Evolutionary conservation across 2,329 filamentous ascomycete species (phyloP), one percentile per base, ranked within the genome.

Genomic region (Phaeomoniella chlamydospora): DNA sequence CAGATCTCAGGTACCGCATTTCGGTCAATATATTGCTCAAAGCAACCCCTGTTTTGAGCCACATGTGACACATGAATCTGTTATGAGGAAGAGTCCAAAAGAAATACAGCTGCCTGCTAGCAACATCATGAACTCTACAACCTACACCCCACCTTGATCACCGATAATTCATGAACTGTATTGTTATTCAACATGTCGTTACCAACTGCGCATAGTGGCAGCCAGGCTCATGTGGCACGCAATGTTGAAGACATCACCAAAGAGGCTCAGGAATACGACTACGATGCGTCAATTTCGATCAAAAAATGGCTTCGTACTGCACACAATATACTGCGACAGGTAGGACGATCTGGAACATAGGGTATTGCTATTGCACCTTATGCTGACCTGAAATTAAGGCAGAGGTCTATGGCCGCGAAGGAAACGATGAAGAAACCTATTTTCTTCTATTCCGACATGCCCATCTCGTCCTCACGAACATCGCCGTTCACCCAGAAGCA

Each of bases 371-470:
- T n/a, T n/a, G n/a, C n/a, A n/a, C n/a, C n/a, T n/a, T n/a, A n/a
- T n/a, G n/a, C n/a, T n/a, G n/a, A n/a, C n/a, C n/a, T n/a, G n/a
- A n/a, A n/a, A n/a, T 15, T 10, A 50, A 94, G 83, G 87, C 85
- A 14, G 69, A 74, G 35, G 84, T 88, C 47, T 94, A 94, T 53
- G 71, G 90, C 49, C 71, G 72, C 30, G 88, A 96, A 57, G 79
- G 80, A 49, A 87, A 94, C 57, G 75, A 85, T 44, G 75, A 86
- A 48, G 80, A 90, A 51, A 83, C 88, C 3, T 98, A 93, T 56
- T 71, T 94, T 37, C 75, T 96, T 40, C 72, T 93, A n/a, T 84
- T 90, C 53, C 77, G 90, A 46, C 86, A 93, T 59, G 85, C 85
- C 6, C 70, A 79, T 36, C 74, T 98, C n/a, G 73, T 94, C 15